Conservation (phyloP, 306 rosid species). For the Quercus mongolica region DNA sequence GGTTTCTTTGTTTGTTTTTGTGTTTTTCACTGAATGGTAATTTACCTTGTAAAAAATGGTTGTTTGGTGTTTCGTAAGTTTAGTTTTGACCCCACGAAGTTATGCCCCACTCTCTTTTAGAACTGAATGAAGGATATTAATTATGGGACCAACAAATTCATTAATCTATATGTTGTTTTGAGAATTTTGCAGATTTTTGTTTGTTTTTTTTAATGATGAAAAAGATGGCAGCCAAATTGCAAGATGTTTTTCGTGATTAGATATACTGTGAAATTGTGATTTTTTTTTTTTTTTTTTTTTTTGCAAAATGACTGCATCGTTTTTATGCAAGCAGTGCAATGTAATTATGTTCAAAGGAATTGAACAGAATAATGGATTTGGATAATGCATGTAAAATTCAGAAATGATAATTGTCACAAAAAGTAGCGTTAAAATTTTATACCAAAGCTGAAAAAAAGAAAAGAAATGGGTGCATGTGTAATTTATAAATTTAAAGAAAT, state of each 20-base stretch:
- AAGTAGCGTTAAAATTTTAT: not conserved
- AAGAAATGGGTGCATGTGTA: not conserved
- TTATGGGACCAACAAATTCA: not conserved
- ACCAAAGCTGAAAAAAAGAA: not conserved
- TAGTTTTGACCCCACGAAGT: not conserved
- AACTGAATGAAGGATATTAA: not conserved
- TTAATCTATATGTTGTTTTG: not conserved
- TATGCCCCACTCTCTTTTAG: not conserved
- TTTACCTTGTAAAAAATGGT: not conserved
- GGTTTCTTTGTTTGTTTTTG: not conserved
- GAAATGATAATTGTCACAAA: too few species aligned
- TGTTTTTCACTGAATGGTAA: not conserved
- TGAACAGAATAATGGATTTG: not conserved
- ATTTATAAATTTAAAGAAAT: not conserved
- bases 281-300: not conserved
- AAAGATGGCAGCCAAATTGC: not conserved
- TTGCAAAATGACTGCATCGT: not conserved
- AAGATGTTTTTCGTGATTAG: not conserved
- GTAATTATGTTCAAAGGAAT: not conserved
- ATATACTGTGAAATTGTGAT: not conserved
- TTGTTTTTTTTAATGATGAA: not conserved
- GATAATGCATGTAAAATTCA: not conserved
- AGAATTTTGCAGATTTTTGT: not conserved
- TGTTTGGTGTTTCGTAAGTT: not conserved
- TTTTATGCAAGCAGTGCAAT: not conserved